Conservation (phyloP, 1,284 basidiomycete genomes). For the Malassezia caprae region DNA sequence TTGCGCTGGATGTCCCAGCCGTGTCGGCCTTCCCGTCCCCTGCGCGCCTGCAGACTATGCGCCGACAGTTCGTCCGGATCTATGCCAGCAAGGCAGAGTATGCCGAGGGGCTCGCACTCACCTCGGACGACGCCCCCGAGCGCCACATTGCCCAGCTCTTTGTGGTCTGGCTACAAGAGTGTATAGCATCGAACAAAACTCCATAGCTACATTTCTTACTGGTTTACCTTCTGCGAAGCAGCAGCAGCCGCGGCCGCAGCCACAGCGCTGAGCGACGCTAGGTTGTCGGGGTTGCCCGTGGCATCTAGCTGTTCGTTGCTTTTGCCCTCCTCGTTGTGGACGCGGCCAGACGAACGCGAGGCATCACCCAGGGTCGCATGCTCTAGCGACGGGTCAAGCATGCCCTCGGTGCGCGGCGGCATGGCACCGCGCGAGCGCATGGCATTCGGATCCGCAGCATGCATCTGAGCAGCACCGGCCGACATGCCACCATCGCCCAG, state of each 20-base stretch:
- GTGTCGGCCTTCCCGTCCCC: conserved; percentile 13
- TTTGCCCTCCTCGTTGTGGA: background rate
- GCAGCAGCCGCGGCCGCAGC: conserved; percentile 31
- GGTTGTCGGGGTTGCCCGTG: conserved; percentile 19
- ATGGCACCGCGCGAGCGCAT: background rate
- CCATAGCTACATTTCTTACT: conserved; percentile 1
- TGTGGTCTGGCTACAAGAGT: conserved; percentile 29
- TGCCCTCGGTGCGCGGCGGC: conserved; percentile 7
- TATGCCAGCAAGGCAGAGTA: conserved; percentile 31
- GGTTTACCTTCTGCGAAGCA: conserved; percentile 15
- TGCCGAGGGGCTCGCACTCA: conserved; percentile 27
- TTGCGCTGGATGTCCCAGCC: background rate
- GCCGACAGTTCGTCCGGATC: conserved; percentile 39
- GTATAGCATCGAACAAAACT: conserved; percentile 9
- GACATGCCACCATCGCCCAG: conserved; percentile 8
- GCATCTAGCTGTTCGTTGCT: conserved; percentile 2
- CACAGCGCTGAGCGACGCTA: conserved; percentile 31
- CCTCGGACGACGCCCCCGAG: conserved; percentile 21
- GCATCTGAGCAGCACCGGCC: background rate
- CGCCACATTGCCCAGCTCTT: conserved; percentile 30
- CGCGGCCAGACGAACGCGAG: background rate
- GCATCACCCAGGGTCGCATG: conserved; percentile 16
- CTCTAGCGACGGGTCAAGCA: conserved; percentile 20
- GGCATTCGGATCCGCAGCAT: conserved; percentile 1
- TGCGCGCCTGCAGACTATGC: conserved; percentile 30